Evolutionary conservation across 148 eudicot species (phyloP), one percentile per base, ranked within the genome.

Genomic region (Amaranthus hypochondriacus): DNA sequence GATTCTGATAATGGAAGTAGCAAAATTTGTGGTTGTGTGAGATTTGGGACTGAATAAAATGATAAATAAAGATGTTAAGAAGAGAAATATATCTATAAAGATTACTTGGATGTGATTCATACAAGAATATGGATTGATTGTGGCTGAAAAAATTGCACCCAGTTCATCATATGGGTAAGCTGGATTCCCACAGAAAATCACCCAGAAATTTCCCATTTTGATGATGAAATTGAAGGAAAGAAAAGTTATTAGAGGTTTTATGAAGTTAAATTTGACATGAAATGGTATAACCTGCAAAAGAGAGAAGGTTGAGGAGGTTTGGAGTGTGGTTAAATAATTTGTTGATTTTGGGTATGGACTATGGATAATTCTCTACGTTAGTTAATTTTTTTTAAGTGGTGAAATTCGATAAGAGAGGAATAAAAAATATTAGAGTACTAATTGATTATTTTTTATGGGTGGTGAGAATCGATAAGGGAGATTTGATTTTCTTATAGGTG

Each of bases 41-140:
- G 44, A 6, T 50, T 63, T 83, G 9, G n/a, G 48, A 18, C 66
- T 47, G 51, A 74, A 44, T 5, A 55, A 7, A 48, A 71, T 44
- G 48, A 75, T 11, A 28, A 70, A 66, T 42, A 76, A 52, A 43
- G 68, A 58, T 48, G 44, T 42, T 11, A 70, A n/a, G 53, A 81
- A 21, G n/a, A 81, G 70, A 62, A 66, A 10, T 0, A 68, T 7
- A 56, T 78, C 64, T 39, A 77, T 15, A 48, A 55, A 67, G 39
- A 77, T 75, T 28, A 80, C 76, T 64, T 71, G 15, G 44, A 63
- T 47, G 47, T 81, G 75, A 65, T 81, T 83, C 48, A 56, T 12
- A 46, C 82, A 75, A 53, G 84, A 81, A 72, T 39, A 43, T 62
- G 81, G 77, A 77, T 75, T 46, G 3, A 80, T 4, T 13, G 69